Conservation (phyloP, 192 early-diverging fungal species). For the Haplosporangium gracile region DNA sequence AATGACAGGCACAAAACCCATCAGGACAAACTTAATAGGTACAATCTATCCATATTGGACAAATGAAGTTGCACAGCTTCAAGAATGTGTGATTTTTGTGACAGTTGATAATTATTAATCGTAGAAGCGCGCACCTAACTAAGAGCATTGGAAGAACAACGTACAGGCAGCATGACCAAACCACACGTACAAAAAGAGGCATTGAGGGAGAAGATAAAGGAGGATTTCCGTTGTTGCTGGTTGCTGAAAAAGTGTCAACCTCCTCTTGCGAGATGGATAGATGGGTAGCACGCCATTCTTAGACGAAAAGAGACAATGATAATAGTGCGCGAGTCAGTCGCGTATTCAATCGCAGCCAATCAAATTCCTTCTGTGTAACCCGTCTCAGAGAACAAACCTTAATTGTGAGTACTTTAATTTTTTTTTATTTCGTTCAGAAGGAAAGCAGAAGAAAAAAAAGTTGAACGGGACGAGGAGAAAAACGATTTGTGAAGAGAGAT, state of each 20-base stretch:
- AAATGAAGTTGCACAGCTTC: background rate
- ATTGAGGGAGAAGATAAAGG: too few species aligned
- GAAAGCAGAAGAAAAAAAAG: background rate
- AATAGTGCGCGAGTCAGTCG: background rate
- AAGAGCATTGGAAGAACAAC: too few species aligned
- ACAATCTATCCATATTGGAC: background rate
- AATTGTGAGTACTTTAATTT: background rate
- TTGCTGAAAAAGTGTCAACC: background rate
- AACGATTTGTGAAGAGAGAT: background rate
- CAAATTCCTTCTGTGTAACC: background rate
- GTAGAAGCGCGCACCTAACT: too few species aligned
- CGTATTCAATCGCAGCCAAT: slow-evolving; percentile 10
- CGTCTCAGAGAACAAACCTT: slow-evolving; percentile 1
- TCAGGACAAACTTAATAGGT: background rate
- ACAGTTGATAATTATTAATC: background rate
- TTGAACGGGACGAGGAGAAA: background rate
- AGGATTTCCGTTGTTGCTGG: background rate
- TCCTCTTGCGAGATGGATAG: slow-evolving; percentile 1
- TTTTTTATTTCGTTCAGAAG: background rate
- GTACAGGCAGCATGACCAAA: too few species aligned
- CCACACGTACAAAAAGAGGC: too few species aligned
- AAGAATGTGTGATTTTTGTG: background rate
- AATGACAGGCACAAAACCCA: background rate
- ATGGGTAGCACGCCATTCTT: background rate
- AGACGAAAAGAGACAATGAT: background rate